phyloP scores from a whole-genome alignment of 768 basidiomycete species.

The Naganishia vishniacii region DNA sequence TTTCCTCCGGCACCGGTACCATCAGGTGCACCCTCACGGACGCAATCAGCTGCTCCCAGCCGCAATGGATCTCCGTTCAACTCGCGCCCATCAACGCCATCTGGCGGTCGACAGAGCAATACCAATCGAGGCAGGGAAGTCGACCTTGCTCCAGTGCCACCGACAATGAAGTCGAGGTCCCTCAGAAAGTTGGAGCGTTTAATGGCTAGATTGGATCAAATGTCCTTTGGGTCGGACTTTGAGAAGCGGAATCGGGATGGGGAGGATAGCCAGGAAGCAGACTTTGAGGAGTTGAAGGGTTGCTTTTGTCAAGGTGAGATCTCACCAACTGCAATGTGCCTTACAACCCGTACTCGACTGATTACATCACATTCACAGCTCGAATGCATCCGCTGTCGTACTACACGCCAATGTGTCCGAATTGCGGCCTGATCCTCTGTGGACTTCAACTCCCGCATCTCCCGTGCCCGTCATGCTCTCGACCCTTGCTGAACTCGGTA shows the following conservation, averaged over 20 bases:
- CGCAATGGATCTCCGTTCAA: neutral
- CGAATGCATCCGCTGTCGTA: slow-evolving; percentile 45
- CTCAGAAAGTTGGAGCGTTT: slow-evolving; percentile 40
- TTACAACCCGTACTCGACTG: neutral
- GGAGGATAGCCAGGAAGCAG: slow-evolving; percentile 30
- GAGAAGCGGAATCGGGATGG: neutral
- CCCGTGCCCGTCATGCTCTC: slow-evolving; percentile 48
- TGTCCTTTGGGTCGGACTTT: neutral
- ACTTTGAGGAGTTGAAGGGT: slow-evolving; percentile 22
- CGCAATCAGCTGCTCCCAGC: slow-evolving; percentile 14
- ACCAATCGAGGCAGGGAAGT: slow-evolving; percentile 27
- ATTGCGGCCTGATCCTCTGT: slow-evolving; percentile 48
- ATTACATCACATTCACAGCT: slow-evolving; percentile 30
- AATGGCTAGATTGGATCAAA: slow-evolving; percentile 30
- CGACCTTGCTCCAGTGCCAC: slow-evolving; percentile 3
- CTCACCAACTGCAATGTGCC: neutral
- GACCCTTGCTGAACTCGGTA: slow-evolving; percentile 33
- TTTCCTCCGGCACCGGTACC: slow-evolving; percentile 34
- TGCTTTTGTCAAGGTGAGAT: slow-evolving; percentile 49
- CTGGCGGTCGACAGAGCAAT: slow-evolving; percentile 2
- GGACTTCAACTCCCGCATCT: slow-evolving; percentile 43
- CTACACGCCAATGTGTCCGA: slow-evolving; percentile 46
- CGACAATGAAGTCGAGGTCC: slow-evolving; percentile 33
- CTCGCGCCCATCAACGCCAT: neutral
- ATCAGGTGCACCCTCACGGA: slow-evolving; percentile 4